These are phyloP conservation scores for Insectozyma bohioensis DNA, from an alignment of 1,139 yeast genomes.

Conservation along the genomic window DNA sequence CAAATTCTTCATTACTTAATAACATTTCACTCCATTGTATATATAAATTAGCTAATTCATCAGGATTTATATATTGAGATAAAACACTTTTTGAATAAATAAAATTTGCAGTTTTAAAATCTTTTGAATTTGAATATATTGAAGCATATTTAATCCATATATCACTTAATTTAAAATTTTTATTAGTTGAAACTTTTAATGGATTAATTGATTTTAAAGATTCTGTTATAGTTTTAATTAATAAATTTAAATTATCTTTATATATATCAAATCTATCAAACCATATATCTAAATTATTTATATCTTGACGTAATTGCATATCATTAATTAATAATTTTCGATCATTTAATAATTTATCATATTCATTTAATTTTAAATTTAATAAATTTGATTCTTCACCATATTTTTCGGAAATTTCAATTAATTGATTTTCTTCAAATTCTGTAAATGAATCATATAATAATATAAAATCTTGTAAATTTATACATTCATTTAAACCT, in stretches of 20 bases:
- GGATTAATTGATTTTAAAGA: slow-evolving; percentile 75
- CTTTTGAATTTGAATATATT: slow-evolving; percentile 56
- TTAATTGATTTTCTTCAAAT: slow-evolving; percentile 54
- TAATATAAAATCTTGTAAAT: slow-evolving; percentile 62
- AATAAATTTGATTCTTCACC: slow-evolving; percentile 23
- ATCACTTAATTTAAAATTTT: slow-evolving; percentile 39
- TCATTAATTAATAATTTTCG: slow-evolving; percentile 64
- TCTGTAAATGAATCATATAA: slow-evolving; percentile 66
- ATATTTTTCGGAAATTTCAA: slow-evolving; percentile 18
- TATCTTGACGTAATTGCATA: slow-evolving; percentile 61
- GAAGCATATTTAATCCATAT: slow-evolving; percentile 74
- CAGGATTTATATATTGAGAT: slow-evolving; percentile 64
- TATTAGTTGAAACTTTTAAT: slow-evolving; percentile 40
- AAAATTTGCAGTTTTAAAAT: slow-evolving; percentile 60
- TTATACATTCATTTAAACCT: slow-evolving; percentile 46
- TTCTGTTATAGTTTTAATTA: slow-evolving; percentile 57
- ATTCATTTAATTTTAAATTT: slow-evolving; percentile 47
- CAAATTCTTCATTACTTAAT: slow-evolving; percentile 46
- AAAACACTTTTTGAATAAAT: slow-evolving; percentile 66
- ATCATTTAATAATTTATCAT: slow-evolving; percentile 55
- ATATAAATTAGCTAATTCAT: slow-evolving; percentile 70
- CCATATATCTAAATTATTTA: slow-evolving; percentile 70
- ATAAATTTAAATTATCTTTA: slow-evolving; percentile 34
- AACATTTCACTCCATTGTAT: slow-evolving; percentile 73
- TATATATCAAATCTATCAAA: slow-evolving; percentile 48